Percentiles rank a stretch among this genome's conserved stretches.
phyloP scores from a whole-genome alignment of 306 rosid genomes.

The Vachellia collinsii region DNA sequence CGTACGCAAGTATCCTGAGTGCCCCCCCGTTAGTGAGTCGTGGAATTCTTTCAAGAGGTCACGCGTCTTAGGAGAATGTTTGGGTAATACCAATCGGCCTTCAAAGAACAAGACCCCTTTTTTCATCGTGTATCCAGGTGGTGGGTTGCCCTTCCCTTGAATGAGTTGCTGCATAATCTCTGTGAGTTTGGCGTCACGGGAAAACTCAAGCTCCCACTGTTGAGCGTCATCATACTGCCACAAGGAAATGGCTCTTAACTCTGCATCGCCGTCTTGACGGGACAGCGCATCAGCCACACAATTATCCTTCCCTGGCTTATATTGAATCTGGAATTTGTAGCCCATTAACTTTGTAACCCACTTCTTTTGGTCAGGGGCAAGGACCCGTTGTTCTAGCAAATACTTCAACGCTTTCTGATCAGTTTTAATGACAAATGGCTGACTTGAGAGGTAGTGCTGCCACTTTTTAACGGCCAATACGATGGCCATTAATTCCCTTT shows the following conservation, averaged over 20 bases:
- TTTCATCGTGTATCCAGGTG: neutral
- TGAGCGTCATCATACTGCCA: neutral
- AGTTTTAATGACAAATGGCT: neutral
- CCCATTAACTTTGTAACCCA: neutral
- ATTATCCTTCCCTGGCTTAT: neutral
- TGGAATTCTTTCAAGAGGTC: neutral
- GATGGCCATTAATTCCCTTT: neutral
- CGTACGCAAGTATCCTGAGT: neutral
- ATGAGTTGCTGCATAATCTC: neutral
- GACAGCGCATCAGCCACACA: neutral
- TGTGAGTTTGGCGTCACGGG: rapidly evolving
- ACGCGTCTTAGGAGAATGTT: rapidly evolving
- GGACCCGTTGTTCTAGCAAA: no score
- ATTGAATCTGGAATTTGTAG: neutral
- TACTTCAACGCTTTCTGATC: neutral
- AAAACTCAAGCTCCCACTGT: neutral
- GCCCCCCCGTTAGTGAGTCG: neutral
- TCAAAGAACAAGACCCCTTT: neutral
- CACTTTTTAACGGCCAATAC: neutral
- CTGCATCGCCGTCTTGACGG: neutral
- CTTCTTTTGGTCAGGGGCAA: neutral
- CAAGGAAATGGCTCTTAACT: neutral
- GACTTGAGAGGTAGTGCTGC: neutral
- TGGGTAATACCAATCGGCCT: neutral
- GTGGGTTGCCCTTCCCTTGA: neutral